phyloP scores from a whole-genome alignment of 768 basidiomycete genomes.

The Coprinopsis marcescibilis region DNA sequence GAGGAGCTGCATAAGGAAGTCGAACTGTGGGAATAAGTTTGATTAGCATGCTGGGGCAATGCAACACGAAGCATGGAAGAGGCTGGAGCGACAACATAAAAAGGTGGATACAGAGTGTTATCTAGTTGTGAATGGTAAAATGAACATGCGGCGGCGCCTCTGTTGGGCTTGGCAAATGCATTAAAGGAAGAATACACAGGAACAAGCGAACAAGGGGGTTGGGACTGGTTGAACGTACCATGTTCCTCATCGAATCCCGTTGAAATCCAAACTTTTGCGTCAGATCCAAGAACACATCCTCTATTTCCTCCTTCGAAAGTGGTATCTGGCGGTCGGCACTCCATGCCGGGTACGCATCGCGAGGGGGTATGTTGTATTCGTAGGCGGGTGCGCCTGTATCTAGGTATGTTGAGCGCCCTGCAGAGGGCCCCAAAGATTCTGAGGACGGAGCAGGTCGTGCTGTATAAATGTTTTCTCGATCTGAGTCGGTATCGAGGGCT shows the following conservation, averaged over 20 bases:
- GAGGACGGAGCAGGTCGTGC: slow-evolving; percentile 68
- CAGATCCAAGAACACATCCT: slow-evolving; percentile 95
- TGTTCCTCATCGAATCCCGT: slow-evolving; percentile 91
- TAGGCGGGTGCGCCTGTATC: slow-evolving; percentile 74
- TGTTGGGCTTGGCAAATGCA: neutral
- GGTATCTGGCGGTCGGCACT: slow-evolving; percentile 87
- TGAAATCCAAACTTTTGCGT: slow-evolving; percentile 99
- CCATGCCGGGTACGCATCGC: slow-evolving; percentile 95
- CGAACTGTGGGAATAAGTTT: slow-evolving; percentile 54
- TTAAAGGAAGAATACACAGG: slow-evolving; percentile 1
- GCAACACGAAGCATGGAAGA: slow-evolving; percentile 5
- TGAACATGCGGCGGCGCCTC: no score
- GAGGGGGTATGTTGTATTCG: slow-evolving; percentile 52
- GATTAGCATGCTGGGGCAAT: slow-evolving; percentile 11
- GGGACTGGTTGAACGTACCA: slow-evolving; percentile 43
- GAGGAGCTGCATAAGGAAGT: slow-evolving; percentile 95
- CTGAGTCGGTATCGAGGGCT: slow-evolving; percentile 85
- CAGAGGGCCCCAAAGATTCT: slow-evolving; percentile 60
- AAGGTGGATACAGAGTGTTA: neutral
- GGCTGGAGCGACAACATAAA: neutral
- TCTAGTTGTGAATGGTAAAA: no score
- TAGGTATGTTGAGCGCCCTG: slow-evolving; percentile 47
- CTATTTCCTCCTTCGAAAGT: slow-evolving; percentile 98
- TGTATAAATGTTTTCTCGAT: slow-evolving; percentile 66
- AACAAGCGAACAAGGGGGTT: neutral